A percentile compares a stretch with the other conserved stretches of the same genome.
These are phyloP conservation scores for Cystobasidium onofrii DNA, from an alignment of 768 basidiomycete species.

Conservation along the genomic window DNA sequence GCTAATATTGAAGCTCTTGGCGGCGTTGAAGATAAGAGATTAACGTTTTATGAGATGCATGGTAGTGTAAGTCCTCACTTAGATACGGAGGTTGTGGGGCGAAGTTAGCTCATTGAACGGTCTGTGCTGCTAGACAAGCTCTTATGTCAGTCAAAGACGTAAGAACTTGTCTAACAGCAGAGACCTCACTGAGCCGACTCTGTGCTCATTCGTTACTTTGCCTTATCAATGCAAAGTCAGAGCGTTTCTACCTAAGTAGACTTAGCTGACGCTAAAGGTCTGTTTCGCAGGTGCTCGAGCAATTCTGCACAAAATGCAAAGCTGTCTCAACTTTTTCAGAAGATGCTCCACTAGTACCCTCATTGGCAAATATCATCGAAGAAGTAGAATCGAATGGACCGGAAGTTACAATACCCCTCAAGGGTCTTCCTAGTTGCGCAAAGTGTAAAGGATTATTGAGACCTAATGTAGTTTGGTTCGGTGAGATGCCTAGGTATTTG, in stretches of 20 bases:
- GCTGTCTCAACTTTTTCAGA: slow-evolving; percentile 48
- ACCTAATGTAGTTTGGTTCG: slow-evolving; percentile 59
- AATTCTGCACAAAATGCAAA: slow-evolving; percentile 52
- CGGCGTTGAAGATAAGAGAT: neutral
- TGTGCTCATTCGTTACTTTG: no score
- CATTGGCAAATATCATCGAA: slow-evolving; percentile 50
- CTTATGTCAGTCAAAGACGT: no score
- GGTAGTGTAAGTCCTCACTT: slow-evolving; percentile 46
- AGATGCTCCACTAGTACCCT: slow-evolving; percentile 50
- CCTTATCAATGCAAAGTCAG: neutral
- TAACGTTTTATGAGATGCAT: slow-evolving; percentile 53
- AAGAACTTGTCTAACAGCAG: no score
- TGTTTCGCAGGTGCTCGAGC: slow-evolving; percentile 47
- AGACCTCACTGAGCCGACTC: neutral
- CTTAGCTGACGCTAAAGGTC: neutral
- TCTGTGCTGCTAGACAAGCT: no score
- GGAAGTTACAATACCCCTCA: neutral
- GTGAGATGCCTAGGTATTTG: slow-evolving; percentile 49
- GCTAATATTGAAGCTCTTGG: neutral
- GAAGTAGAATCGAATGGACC: neutral
- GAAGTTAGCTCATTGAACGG: no score
- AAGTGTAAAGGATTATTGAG: slow-evolving; percentile 47
- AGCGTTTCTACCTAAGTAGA: no score
- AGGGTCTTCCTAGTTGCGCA: slow-evolving; percentile 15
- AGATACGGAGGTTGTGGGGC: no score